Evolutionary conservation across 192 early-diverging fungal species (phyloP).

Genomic region (Allomyces arbusculus): DNA sequence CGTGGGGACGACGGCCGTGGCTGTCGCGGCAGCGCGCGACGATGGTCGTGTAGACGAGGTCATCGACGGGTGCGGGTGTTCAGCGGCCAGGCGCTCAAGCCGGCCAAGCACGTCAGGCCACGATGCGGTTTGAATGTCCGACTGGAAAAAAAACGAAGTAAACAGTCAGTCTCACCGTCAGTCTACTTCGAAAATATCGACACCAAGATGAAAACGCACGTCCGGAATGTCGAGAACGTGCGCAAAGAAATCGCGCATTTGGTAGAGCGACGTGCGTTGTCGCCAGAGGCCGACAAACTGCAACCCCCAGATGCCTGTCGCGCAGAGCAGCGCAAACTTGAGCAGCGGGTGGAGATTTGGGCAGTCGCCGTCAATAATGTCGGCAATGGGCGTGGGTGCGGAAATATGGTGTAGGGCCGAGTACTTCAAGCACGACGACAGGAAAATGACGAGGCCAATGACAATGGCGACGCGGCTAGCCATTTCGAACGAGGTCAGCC

Average conservation of each 20-base stretch:
- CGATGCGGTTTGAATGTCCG: conserved; percentile 58
- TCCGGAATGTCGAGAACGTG: conserved; percentile 60
- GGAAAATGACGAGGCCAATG: conserved; percentile 68
- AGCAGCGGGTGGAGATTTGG: conserved; percentile 32
- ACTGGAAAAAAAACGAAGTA: conserved; percentile 21
- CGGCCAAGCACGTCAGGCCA: conserved; percentile 67
- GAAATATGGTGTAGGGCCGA: conserved; percentile 7
- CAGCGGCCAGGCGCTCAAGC: conserved; percentile 20
- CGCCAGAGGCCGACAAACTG: conserved; percentile 42
- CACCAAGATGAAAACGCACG: conserved; percentile 15
- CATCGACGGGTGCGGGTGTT: conserved; percentile 2
- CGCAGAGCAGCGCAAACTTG: conserved; percentile 36
- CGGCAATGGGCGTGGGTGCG: conserved; percentile 1
- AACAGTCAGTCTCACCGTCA: conserved; percentile 1
- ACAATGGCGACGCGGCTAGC: conserved; percentile 68
- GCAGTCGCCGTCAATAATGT: conserved; percentile 1
- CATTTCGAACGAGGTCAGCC: background rate
- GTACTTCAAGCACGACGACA: conserved; percentile 79
- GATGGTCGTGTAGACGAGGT: background rate
- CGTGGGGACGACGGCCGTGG: background rate
- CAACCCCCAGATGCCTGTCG: conserved; percentile 52
- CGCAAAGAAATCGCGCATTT: conserved; percentile 69
- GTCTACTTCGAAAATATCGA: background rate
- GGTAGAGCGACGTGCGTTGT: conserved; percentile 48
- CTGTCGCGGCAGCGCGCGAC: background rate